Evolutionary conservation across 2,329 filamentous ascomycete genomes (phyloP).

Genomic region (Cordyceps farinosa): DNA sequence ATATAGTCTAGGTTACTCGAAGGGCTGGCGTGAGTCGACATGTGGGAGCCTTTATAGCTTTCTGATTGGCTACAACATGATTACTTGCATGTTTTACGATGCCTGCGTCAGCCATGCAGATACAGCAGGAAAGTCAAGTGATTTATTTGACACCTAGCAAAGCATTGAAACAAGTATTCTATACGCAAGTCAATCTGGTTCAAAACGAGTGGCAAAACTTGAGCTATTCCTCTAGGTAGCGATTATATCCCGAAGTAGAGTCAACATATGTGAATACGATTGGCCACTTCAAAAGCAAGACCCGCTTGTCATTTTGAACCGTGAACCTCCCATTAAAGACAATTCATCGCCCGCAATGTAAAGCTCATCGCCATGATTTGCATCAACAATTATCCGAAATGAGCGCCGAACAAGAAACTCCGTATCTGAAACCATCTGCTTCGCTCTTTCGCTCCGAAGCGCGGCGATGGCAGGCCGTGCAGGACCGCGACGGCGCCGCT

Average conservation of each 20-base stretch:
- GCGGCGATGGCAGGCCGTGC: slow-evolving; percentile 36
- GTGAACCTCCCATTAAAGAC: background rate
- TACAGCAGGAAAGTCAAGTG: too few relatives aligned
- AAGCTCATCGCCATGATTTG: background rate
- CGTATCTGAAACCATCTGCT: background rate
- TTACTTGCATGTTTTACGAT: too few relatives aligned
- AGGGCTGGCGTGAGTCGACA: too few relatives aligned
- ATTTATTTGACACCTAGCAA: too few relatives aligned
- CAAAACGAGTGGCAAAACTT: too few relatives aligned
- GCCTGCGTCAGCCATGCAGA: too few relatives aligned
- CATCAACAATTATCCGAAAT: background rate
- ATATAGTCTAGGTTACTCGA: too few relatives aligned
- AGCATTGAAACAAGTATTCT: too few relatives aligned
- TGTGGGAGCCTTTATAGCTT: too few relatives aligned
- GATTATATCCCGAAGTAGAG: background rate
- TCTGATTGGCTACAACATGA: too few relatives aligned
- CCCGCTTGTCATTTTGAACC: slow-evolving; percentile 20
- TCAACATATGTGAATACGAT: slow-evolving; percentile 18
- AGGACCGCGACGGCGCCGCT: slow-evolving; percentile 32
- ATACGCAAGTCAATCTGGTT: too few relatives aligned
- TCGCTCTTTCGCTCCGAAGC: slow-evolving; percentile 29
- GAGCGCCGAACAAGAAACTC: background rate
- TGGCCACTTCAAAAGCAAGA: slow-evolving; percentile 33
- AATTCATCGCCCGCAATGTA: background rate
- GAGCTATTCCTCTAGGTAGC: too few relatives aligned